These are phyloP conservation scores for Gonapodya prolifera DNA, from an alignment of 192 early-diverging fungal species.

Conservation along the genomic window DNA sequence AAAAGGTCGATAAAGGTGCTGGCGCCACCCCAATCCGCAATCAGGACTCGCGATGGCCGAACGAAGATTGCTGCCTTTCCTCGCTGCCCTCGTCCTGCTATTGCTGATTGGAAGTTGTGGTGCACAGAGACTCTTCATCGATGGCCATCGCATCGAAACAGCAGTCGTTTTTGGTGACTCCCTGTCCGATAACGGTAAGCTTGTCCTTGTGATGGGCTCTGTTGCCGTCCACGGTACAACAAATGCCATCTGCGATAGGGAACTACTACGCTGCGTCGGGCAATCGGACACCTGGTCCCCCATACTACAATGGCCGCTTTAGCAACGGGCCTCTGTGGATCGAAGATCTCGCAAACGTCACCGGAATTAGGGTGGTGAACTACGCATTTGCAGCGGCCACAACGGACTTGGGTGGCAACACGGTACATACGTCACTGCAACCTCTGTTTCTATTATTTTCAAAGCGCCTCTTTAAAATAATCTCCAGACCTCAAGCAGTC, in stretches of 20 bases:
- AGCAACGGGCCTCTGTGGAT: conserved; percentile 1
- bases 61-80: no score
- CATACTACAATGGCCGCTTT: background rate
- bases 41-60: no score
- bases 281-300: background rate
- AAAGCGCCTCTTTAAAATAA: background rate
- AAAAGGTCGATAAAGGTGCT: no score
- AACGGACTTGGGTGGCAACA: background rate
- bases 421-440: background rate
- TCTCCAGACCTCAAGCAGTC: background rate
- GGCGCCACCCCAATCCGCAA: no score
- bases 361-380: background rate
- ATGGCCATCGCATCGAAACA: background rate
- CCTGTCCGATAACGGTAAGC: background rate
- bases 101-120: no score
- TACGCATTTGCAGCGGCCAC: background rate
- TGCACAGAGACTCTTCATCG: no score
- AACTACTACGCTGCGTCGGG: background rate
- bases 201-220: background rate
- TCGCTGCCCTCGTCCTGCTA: no score
- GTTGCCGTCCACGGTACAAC: background rate
- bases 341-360: background rate
- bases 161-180: background rate
- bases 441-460: background rate
- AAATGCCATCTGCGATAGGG: no score